Base-by-base conservation (phyloP, 2,329 filamentous ascomycete species). In the Chaetomium strumarium region DNA sequence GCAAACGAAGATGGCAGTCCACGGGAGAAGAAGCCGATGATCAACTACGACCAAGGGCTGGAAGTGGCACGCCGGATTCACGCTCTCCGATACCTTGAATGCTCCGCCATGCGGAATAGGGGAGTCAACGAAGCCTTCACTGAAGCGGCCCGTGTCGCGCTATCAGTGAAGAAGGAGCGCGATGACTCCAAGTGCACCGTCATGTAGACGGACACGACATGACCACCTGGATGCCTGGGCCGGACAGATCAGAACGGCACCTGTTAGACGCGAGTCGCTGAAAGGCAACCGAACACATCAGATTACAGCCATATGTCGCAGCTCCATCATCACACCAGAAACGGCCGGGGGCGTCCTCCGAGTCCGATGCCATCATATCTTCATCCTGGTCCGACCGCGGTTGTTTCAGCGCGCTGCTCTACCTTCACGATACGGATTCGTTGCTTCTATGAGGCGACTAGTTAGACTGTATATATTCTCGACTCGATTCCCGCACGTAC, bases 51-150 rank as follows among this genome's bases (percentile, higher is more conserved):
- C 65, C 84, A 95, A 66, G 92, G 92, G 2, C 78, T 97, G 47
- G 90, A 92, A 59, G 91, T 96, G 39, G 92, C 92, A 37, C 84
- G 92, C 67, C 85, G 87, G 69, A 95, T 97, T 72, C 88, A 90
- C 63, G 93, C 93, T 7, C 79, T 96, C 66, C 84, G 95, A 66
- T 99, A 99, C 69, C 81, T 99, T 51, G 93, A 99, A 77, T 99
- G 93, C 76, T 97, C 93, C 36, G 93, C 93, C 52, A 97, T 97
- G 84, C 86, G 91, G 73, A 99, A 99, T 72, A 83, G 93, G 46
- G 93, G 93, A 56, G 95, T 99, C 66, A 96, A 97, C 71, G 93
- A 99, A 72, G 93, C 93, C 40, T 99, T 99, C 66, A 97, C 93
- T 38, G 93, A 99, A 75, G 93, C 93, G 38, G 92, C 93, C 20